Evolutionary conservation across 495 filamentous ascomycete species (phyloP).

Genomic region (Annulohypoxylon stygium): DNA sequence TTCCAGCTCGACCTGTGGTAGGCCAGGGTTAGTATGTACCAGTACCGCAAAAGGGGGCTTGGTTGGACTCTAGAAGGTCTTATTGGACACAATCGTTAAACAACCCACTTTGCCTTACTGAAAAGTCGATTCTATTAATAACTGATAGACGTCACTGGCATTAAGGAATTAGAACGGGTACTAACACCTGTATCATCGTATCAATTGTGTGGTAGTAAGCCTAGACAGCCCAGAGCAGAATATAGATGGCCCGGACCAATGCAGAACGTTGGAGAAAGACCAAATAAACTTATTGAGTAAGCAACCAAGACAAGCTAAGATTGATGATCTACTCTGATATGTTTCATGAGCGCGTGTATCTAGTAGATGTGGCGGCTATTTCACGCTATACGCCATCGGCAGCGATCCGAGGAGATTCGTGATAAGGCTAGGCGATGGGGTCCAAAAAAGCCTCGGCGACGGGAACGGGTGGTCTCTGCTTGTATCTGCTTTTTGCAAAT

Average conservation of each 20-base stretch:
- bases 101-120: constrained; percentile 21
- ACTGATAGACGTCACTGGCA: constrained; percentile 39
- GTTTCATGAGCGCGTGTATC: constrained; percentile 46
- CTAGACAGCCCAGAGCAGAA: constrained; percentile 25
- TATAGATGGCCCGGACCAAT: constrained; percentile 30
- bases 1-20: constrained; percentile 45
- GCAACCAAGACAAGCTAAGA: constrained; percentile 14
- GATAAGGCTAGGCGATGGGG: constrained; percentile 34
- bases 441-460: constrained; percentile 26
- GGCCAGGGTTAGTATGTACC: constrained; percentile 31
- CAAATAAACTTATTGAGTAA: constrained; percentile 5
- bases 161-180: constrained; percentile 38
- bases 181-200: constrained; percentile 23
- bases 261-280: constrained; percentile 19
- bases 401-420: constrained; percentile 33
- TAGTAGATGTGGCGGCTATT: constrained; percentile 41
- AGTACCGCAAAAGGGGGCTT: constrained; percentile 42
- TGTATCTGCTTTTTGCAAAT: not conserved
- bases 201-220: constrained; percentile 30
- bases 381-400: constrained; percentile 35
- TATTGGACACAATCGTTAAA: constrained; percentile 29
- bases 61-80: constrained; percentile 18
- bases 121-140: constrained; percentile 45
- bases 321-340: constrained; percentile 31
- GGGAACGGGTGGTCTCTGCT: constrained; percentile 42